phyloP scores from a whole-genome alignment of 768 basidiomycete species.

The Cystofilobasidium macerans region DNA sequence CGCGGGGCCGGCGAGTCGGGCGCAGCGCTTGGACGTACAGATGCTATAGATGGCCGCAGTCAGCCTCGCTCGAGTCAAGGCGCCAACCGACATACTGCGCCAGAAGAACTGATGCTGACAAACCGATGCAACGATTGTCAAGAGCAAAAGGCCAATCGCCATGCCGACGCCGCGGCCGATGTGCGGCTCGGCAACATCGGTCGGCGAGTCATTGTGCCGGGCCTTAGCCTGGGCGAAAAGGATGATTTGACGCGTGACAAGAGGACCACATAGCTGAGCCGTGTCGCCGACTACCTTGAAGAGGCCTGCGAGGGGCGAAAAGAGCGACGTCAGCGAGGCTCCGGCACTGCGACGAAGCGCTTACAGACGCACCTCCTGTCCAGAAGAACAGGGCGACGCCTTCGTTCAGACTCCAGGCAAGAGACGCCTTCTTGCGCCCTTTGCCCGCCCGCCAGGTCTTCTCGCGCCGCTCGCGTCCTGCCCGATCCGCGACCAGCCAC shows the following conservation, averaged over 20 bases:
- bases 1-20: not conserved
- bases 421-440: slow-evolving; percentile 46
- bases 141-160: slow-evolving; percentile 34
- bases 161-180: slow-evolving; percentile 36
- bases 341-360: not conserved
- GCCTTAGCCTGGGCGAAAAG: slow-evolving; percentile 30
- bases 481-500: slow-evolving; percentile 10
- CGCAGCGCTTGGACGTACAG: not conserved
- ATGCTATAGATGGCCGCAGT: slow-evolving; percentile 31
- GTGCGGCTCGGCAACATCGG: slow-evolving; percentile 21
- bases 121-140: slow-evolving; percentile 33
- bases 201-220: not conserved
- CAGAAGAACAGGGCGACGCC: slow-evolving; percentile 15
- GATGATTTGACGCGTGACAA: slow-evolving; percentile 40
- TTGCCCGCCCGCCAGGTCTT: slow-evolving; percentile 35
- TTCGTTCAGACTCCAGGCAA: slow-evolving; percentile 35
- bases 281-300: slow-evolving; percentile 37
- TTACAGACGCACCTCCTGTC: not conserved
- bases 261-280: slow-evolving; percentile 32
- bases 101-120: slow-evolving; percentile 39
- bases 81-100: slow-evolving; percentile 35
- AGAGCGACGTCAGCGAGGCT: not conserved
- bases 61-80: slow-evolving; percentile 32
- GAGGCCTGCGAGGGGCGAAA: slow-evolving; percentile 21
- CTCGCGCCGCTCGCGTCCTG: not conserved